phyloP scores from a whole-genome alignment of 306 rosid genomes.

The Inga leiocalycina region DNA sequence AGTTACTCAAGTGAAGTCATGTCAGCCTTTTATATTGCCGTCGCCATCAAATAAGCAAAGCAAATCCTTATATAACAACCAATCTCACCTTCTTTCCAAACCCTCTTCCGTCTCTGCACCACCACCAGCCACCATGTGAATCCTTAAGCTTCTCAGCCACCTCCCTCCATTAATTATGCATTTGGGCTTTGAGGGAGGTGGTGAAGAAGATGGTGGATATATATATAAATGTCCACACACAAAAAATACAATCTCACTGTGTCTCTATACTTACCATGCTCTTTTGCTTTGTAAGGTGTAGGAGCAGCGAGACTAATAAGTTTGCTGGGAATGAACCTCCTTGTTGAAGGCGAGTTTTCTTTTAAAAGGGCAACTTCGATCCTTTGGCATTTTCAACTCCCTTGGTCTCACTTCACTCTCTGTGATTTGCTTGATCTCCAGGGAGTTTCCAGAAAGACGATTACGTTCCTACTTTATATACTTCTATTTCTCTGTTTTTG shows the following conservation, averaged over 20 bases:
- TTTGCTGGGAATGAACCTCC: constrained; percentile 44
- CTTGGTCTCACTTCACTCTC: constrained; percentile 21
- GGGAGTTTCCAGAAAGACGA: constrained; percentile 29
- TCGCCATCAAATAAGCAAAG: constrained; percentile 40
- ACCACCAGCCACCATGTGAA: constrained; percentile 24
- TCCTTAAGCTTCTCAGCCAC: constrained; percentile 34
- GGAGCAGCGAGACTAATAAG: constrained; percentile 23
- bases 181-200: constrained; percentile 26
- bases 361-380: constrained; percentile 79
- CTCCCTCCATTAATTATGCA: constrained; percentile 31
- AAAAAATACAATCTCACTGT: not conserved
- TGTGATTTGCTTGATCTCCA: constrained; percentile 29
- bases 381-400: constrained; percentile 85
- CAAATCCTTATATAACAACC: constrained; percentile 52
- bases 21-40: constrained; percentile 50
- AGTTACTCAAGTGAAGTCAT: constrained; percentile 50
- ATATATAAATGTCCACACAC: not conserved
- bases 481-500: not conserved
- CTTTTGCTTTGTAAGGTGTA: not conserved
- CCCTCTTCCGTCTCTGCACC: constrained; percentile 51
- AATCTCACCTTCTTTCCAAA: constrained; percentile 40
- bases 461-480: not conserved
- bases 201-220: constrained; percentile 10
- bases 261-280: not conserved
- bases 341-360: constrained; percentile 51